Evolutionary conservation across 1,284 basidiomycete genomes (phyloP), one percentile per base, ranked within the genome.

Genomic region (Apiotrichum sp.): DNA sequence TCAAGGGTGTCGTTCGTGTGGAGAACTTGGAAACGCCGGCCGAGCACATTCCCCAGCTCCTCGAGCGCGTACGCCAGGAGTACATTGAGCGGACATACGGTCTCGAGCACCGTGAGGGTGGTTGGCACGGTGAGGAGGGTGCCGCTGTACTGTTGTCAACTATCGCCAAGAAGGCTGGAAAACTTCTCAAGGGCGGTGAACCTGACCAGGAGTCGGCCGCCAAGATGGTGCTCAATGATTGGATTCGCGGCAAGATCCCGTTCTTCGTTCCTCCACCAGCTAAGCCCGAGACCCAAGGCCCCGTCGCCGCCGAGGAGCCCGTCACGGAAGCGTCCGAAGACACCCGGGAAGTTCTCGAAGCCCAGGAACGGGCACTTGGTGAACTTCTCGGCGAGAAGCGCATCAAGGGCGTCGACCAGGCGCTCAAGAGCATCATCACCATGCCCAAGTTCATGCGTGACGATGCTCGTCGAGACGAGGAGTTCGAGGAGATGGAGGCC

Each of bases 1-100:
- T 98, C 59, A 98, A 99, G 77, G 96, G 95, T 41, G 95, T 98
- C 49, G 86, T 98, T 32, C 88, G 95, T 63, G 91, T 98, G 32
- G 95, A 98, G 78, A 93, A 95, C 58, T 83, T 99, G 35, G 84
- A 91, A 11, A 89, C 87, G 22, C 96, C 96, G 0, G 89, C 91
- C 3, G 93, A 97, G 66, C 93, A 98, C 73, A 89, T 99, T 65
- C 86, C 91, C 13, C 81, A 85, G 41, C 81, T 98, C 52, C 86
- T 98, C 77, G 82, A 82, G 59, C 86, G 96, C 48, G 89, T 98
- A 47, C 88, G 96, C 76, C 89, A 90, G 7, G 80, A 96, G 61
- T 98, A 98, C 77, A 83, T 98, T 47, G 85, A 88, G 48, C 83
- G 93, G 54, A 98, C 95, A 42, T 98, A 98, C 75, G 85, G 84